Evolutionary conservation across 768 basidiomycete genomes (phyloP), one percentile per base, ranked within the genome.

Genomic region (Pleurotus ostreatus): DNA sequence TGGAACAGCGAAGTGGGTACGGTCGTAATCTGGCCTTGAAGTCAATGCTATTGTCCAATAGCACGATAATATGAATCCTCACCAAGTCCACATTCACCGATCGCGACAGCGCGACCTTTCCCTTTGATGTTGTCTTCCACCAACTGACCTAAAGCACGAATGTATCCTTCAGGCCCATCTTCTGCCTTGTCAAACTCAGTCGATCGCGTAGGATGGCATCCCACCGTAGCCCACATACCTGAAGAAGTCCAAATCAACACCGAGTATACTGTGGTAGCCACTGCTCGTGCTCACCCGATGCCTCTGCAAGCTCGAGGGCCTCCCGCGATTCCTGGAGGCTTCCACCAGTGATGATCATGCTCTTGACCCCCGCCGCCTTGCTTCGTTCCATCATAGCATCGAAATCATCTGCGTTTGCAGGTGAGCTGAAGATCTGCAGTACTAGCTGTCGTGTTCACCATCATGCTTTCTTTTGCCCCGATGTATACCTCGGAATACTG

Each of bases 61-160:
- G 16, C 15, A 30, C 11, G 37, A 38, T 20, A 2, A 26, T n/a
- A 26, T 15, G 18, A 11, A 39, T 22, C 60, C 72, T 41, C 59
- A 88, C 88, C 89, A 49, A 92, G 69, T 18, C 91, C 91, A 60
- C 89, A 89, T 69, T 93, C 91, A 18, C 91, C 91, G 13, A 92
- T 70, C 0, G 88, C 86, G 18, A 89, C 83, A 8, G 81, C 82
- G 55, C 85, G 75, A 18, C 84, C 87, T 46, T 65, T 70, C 0
- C 84, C 81, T 23, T 73, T 70, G 8, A 80, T 62, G 64, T 83
- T 78, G 20, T 68, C 62, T 22, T 65, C 66, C 16, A 89, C 77
- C 2, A 92, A 64, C 22, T 72, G 65, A 57, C 85, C 82, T 26
- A 93, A 71, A 15, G 77, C 82, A 7, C 70, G 59, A 9, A 92